Evolutionary conservation across 495 filamentous ascomycete genomes (phyloP), one percentile per base, ranked within the genome.

Genomic region (Penicillium parvum): DNA sequence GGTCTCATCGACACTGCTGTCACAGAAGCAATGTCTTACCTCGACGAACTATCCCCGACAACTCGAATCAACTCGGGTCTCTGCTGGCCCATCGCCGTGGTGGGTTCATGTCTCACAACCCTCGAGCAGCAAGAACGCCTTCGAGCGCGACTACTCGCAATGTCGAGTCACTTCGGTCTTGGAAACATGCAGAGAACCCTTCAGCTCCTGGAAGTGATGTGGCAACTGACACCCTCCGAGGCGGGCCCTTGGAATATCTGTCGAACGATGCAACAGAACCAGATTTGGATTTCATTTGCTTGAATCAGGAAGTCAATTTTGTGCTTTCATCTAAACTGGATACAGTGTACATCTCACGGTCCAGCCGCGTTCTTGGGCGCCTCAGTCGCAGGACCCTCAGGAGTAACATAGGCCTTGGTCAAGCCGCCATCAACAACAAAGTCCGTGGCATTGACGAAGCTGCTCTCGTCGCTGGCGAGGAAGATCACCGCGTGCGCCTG

Each of bases 371-470:
- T 96, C 53, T 65, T 64, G 12, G 90, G 90, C 4, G 84, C 74
- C 46, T 69, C 48, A 7, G 81, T 72, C 7, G 88, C 69, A 0
- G 82, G 79, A 14, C 91, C 90, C 65, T 95, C 85, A 1, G 90
- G 77, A 0, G 90, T 96, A 19, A 95, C 84, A 64, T 96, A 96
- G 10, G 88, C 88, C 73, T 85, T 94, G 45, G 79, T 88, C 86
- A 96, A 85, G 7, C 90, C 90, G 17, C 89, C 90, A 55, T 95
- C 90, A 8, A 96, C 88, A 7, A 90, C 79, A 68, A 97, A 91
- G 45, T 96, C 90, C 27, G 77, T 74, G 2, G 85, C 90, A 45
- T 90, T 95, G 33, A 95, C 82, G 50, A 95, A 96, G 63, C 83
- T 84, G 53, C 82, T 83, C 62, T 96, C 91, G 56, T 96, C 90